Conservation (phyloP, 176 grass and related monocot species). For the Avena sativa region DNA sequence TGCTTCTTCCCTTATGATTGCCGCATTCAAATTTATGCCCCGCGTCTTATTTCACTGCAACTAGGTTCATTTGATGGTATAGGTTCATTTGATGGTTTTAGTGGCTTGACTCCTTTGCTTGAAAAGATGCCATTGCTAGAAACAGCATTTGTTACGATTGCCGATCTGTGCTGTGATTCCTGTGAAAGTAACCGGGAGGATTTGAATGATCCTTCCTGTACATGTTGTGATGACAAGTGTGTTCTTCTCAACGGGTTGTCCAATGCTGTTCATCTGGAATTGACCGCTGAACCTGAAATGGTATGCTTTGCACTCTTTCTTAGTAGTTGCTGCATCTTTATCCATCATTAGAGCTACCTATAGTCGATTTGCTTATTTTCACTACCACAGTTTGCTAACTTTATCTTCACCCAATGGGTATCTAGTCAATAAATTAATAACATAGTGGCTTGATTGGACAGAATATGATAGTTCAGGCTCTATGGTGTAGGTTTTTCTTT, state of each 20-base stretch:
- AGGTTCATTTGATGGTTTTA: not conserved
- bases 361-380: not conserved
- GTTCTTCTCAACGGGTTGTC: not conserved
- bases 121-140: not conserved
- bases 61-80: not conserved
- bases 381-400: not conserved
- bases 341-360: not conserved
- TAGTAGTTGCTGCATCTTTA: not conserved
- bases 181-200: not conserved
- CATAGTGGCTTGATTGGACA: too few relatives aligned
- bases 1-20: not conserved
- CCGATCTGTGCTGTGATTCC: not conserved
- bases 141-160: not conserved
- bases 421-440: too few relatives aligned
- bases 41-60: not conserved
- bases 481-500: too few relatives aligned
- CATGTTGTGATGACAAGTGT: not conserved
- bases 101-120: not conserved
- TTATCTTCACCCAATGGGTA: not conserved
- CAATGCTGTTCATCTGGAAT: not conserved
- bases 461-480: too few relatives aligned
- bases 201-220: not conserved
- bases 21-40: not conserved
- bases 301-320: not conserved
- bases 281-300: not conserved